phyloP scores from a whole-genome alignment of 169 alveolate species.

The Eimeria praecox region DNA sequence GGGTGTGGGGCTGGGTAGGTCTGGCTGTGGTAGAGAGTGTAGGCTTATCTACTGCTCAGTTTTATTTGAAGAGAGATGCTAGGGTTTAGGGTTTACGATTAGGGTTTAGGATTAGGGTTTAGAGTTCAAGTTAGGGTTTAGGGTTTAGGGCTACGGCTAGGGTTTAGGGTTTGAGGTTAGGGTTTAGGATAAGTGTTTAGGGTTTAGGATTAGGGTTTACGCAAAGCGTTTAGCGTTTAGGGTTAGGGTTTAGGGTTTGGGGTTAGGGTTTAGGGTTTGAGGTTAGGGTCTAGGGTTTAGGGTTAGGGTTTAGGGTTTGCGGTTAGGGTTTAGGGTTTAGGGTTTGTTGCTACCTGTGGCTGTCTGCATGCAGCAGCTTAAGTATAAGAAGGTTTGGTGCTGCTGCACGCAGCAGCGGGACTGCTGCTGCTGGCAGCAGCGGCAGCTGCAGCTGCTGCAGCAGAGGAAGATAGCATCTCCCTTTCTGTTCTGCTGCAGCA shows the following conservation, averaged over 20 bases:
- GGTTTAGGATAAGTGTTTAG: not conserved
- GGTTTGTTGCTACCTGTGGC: constrained; percentile 17
- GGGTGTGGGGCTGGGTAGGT: not conserved
- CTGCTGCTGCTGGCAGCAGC: constrained; percentile 47
- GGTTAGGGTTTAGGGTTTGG: not conserved
- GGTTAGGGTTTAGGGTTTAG: constrained; percentile 27
- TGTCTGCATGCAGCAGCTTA: constrained; percentile 20
- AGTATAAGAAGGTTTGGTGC: constrained; percentile 4
- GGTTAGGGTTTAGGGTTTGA: not conserved
- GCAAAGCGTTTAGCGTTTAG: not conserved
- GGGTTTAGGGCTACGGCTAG: not conserved
- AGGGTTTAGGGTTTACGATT: not conserved
- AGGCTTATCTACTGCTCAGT: too few relatives aligned
- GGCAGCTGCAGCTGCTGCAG: constrained; percentile 67
- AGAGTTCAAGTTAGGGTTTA: not conserved
- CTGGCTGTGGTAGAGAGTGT: not conserved
- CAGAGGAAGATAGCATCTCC: not conserved
- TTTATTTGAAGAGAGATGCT: too few relatives aligned
- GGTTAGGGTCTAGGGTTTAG: not conserved
- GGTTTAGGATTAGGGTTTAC: constrained; percentile 21
- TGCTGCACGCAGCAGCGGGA: constrained; percentile 55
- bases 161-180: not conserved
- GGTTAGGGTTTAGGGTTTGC: not conserved
- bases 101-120: not conserved
- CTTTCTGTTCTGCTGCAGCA: not conserved